Evolutionary conservation across 495 filamentous ascomycete species (phyloP).

Genomic region (Patellaria atrata): DNA sequence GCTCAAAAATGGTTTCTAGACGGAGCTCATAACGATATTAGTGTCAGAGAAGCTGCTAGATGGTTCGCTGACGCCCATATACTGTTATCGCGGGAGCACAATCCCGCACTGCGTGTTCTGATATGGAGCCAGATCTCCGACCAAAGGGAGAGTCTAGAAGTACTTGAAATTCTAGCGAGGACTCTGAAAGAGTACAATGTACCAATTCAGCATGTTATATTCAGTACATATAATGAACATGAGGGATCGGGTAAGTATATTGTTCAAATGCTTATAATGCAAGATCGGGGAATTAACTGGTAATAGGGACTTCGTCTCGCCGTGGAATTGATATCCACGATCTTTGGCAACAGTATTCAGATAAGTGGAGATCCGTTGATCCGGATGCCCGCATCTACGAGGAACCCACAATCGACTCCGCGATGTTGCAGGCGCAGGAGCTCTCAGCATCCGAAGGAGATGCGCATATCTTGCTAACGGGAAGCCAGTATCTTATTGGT

Average conservation of each 20-base stretch:
- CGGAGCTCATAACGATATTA: constrained; percentile 36
- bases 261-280: neutral
- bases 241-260: constrained; percentile 2
- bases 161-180: constrained; percentile 23
- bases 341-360: constrained; percentile 24
- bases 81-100: neutral
- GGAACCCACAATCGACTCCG: constrained; percentile 16
- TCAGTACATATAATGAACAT: constrained; percentile 14
- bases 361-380: constrained; percentile 14
- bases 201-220: constrained; percentile 22
- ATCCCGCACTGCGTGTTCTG: constrained; percentile 3
- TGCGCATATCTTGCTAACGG: constrained; percentile 44
- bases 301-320: no score
- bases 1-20: constrained; percentile 32
- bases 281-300: constrained; percentile 2
- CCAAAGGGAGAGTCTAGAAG: constrained; percentile 25
- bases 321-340: no score
- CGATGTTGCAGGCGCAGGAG: constrained; percentile 19
- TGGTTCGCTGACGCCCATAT: constrained; percentile 28
- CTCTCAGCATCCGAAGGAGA: constrained; percentile 21
- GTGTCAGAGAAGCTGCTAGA: constrained; percentile 27
- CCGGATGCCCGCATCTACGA: constrained; percentile 13
- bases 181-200: constrained; percentile 18
- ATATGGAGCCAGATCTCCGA: constrained; percentile 31
- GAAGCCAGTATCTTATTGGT: constrained; percentile 48